Percentiles rank a stretch among this genome's conserved stretches.
phyloP scores from a whole-genome alignment of 768 basidiomycete genomes.

The Candolleomyces aberdarensis region DNA sequence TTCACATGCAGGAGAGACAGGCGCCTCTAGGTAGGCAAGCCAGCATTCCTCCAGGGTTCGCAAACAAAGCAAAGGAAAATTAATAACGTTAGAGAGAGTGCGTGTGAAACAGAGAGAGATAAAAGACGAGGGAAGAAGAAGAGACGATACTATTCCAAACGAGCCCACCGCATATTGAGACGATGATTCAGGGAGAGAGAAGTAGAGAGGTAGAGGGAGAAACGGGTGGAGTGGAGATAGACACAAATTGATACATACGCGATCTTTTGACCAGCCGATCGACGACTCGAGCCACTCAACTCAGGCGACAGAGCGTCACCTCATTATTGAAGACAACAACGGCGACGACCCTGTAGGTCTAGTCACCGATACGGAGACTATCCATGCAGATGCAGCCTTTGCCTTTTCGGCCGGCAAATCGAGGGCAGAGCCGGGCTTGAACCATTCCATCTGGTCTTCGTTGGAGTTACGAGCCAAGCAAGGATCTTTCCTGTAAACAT shows the following conservation, averaged over 20 bases:
- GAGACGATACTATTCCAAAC: too few species aligned
- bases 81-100: too few species aligned
- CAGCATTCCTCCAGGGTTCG: too few species aligned
- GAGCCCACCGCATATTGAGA: too few species aligned
- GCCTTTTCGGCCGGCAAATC: constrained; percentile 77
- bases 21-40: too few species aligned
- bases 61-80: too few species aligned
- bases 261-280: not conserved
- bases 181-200: too few species aligned
- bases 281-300: not conserved
- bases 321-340: not conserved
- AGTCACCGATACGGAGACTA: not conserved
- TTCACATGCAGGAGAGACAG: too few species aligned
- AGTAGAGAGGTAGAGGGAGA: too few species aligned
- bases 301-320: not conserved
- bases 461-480: constrained; percentile 92
- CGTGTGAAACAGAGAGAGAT: too few species aligned
- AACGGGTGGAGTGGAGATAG: not conserved
- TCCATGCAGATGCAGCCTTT: not conserved
- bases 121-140: too few species aligned
- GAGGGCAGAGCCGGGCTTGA: constrained; percentile 94
- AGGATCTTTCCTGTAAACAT: constrained; percentile 51
- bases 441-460: constrained; percentile 96
- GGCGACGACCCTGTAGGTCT: not conserved
- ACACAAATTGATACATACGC: not conserved